These are phyloP conservation scores for Irpex sp. DNA, from an alignment of 1,284 basidiomycete species.

Conservation along the genomic window DNA sequence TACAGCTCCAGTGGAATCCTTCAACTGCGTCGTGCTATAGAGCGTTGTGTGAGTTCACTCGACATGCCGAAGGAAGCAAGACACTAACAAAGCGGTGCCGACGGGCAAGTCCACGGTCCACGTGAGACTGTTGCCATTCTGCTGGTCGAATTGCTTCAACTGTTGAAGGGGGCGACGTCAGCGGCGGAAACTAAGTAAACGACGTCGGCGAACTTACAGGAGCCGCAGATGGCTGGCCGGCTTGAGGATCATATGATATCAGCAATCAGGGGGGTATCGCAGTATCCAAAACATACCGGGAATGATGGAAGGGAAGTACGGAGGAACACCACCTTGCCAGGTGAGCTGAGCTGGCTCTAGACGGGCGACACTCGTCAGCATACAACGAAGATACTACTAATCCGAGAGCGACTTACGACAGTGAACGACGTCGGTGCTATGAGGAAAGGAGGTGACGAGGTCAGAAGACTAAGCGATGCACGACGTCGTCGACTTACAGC, in stretches of 20 bases:
- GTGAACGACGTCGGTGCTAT: slow-evolving; percentile 38
- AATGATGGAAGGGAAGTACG: slow-evolving; percentile 65
- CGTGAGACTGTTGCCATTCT: slow-evolving; percentile 44
- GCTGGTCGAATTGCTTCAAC: slow-evolving; percentile 53
- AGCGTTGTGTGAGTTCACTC: no score
- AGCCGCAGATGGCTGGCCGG: slow-evolving; percentile 49
- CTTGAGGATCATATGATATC: slow-evolving; percentile 28
- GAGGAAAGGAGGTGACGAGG: neutral
- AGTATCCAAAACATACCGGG: slow-evolving; percentile 45
- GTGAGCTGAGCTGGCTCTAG: slow-evolving; percentile 56
- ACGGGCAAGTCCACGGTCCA: slow-evolving; percentile 59
- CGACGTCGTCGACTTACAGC: slow-evolving; percentile 39
- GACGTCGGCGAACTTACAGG: slow-evolving; percentile 40
- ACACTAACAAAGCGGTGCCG: slow-evolving; percentile 53
- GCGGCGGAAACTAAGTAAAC: neutral
- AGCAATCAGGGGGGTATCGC: neutral
- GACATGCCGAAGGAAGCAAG: neutral
- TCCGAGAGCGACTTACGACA: slow-evolving; percentile 46
- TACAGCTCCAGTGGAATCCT: slow-evolving; percentile 48
- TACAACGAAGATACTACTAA: neutral
- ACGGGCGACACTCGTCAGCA: neutral
- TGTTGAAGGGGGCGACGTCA: slow-evolving; percentile 18
- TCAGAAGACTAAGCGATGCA: neutral
- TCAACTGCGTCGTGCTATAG: slow-evolving; percentile 46
- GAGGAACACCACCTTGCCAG: slow-evolving; percentile 53